Evolutionary conservation across 1,139 yeast genomes (phyloP), one percentile per base, ranked within the genome.

Genomic region (Candida mesenterica): DNA sequence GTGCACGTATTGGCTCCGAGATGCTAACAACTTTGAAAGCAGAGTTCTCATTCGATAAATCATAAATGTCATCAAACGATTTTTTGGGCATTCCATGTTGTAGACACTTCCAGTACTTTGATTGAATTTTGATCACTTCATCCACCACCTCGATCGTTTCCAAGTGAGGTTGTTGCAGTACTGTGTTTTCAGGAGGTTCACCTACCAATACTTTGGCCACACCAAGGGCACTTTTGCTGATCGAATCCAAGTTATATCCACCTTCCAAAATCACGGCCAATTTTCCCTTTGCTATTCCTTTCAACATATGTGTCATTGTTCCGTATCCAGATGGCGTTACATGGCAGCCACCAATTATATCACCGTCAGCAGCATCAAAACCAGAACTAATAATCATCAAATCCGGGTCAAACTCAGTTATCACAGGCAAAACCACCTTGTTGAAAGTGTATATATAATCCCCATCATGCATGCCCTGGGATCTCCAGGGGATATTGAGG

Each of bases 311-410:
- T 2, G 97, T 87, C 96, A 94, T 88, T 46, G 88, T 90, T 5
- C 96, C 97, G 57, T 92, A 94, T 13, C 97, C 96, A 29, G 89
- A 84, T 2, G 98, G 98, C 0, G 96, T 77, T 3, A 94, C 95
- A 57, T 87, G 95, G 58, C 97, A 92, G 27, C 94, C 96, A n/a
- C 98, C 99, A 46, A 94, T 87, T 38, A 88, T 82, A 61, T 94
- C 99, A 36, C 97, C 98, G 50, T 87, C 96, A 0, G 99, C 99
- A 16, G 98, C 98, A 64, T 92, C 99, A 53, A 92, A 92, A 0
- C 99, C 99, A 0, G 97, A 82, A 28, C 96, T 87, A 23, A 94
- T 82, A 26, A 94, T 87, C 5, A 89, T 89, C 46, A 94, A 69
- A 61, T 94, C 98, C 0, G 99, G 97, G 51, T 83, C 82, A 51